Base-by-base conservation (phyloP, 1,284 basidiomycete species). In the Gastroboletus turbinatus region DNA sequence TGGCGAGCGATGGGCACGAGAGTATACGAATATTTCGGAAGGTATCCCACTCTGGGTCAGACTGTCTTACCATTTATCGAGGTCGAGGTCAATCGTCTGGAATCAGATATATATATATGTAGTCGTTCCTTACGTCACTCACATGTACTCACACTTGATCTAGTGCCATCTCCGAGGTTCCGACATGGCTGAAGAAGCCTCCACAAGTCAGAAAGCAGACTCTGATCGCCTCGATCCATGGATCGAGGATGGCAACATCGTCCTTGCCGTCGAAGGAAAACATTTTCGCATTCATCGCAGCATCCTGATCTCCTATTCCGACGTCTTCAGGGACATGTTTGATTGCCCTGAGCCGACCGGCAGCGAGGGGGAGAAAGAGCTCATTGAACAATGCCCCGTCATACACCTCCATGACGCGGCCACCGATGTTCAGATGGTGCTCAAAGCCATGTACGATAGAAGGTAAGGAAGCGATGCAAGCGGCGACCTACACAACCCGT, bases 281-380 rank as follows among this genome's bases (percentile, higher is more conserved):
- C 33, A 32, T 11, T 66, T 67, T 32, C 58, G 58, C 5, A 65
- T 68, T 10, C 65, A 67, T 21, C 56, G 63, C 13, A 57, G 56
- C 36, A 44, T 58, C 46, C 44, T 67, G 29, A 36, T 42, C 19
- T 19, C 45, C 9, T 50, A 65, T 29, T 68, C 67, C 13, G 53
- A 55, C 9, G 40, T 68, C 17, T 67, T 67, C 50, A 53, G 51
- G 30, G 58, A 59, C 42, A 61, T 65, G 63, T 68, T 66, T 5
- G 55, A 14, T 21, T 21, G 38, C 5, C n/a, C n/a, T 6, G 39
- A 21, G 19, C 10, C 38, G 5, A 6, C n/a, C 7, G 39, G 21
- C 21, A 21, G 21, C 14, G 39, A 13, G 14, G 39, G 7, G 39
- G 39, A 23, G 19, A 44, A 29, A 17, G 58, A 58, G 25, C 21